Base-by-base conservation (phyloP, 1,139 yeast genomes). In the Pichia sp. region DNA sequence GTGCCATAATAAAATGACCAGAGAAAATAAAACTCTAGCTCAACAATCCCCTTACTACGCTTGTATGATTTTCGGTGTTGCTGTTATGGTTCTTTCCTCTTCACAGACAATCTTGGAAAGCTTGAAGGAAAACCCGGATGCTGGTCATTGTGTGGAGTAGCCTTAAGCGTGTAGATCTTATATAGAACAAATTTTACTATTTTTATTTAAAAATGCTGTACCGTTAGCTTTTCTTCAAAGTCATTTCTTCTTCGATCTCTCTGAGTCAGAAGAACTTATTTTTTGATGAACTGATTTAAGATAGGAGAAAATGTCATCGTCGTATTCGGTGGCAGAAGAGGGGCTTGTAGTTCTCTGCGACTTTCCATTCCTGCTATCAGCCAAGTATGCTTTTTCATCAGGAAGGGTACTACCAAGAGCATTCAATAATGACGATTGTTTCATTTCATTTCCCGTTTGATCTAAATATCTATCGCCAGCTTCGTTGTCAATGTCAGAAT, bases 1-100 rank as follows among this genome's bases (percentile, higher is more conserved):
- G 67, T 90, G 96, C 62, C 87, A 78, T 62, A 68, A 88, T 55
- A 82, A 84, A 57, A 74, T 90, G 58, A 78, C 88, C 0, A 76
- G 76, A 50, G 67, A 71, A 18, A 64, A 70, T 19, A 81, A 80
- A 56, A 66, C 74, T 30, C 59, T 63, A 41, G 58, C 62, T 44
- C 73, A 79, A 42, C 75, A 74, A 48, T 50, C 82, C 1, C 85
- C 91, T 0, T 77, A 83, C 57, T 74, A 79, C 52, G 70, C 72
- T 0, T 85, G 95, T 63, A 79, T 85, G 12, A 64, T 70, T 0
- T 90, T 91, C 69, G 98, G 98, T 0, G 68, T 82, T 37, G 57
- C 78, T 7, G 87, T 91, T 9, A 87, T 91, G 95, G 60, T 87
- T 36, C 72, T 89, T 18, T 87, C 96, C 34, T 84, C 96, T 0